phyloP scores from a whole-genome alignment of 768 basidiomycete genomes.

The Leccinum sublutescens region DNA sequence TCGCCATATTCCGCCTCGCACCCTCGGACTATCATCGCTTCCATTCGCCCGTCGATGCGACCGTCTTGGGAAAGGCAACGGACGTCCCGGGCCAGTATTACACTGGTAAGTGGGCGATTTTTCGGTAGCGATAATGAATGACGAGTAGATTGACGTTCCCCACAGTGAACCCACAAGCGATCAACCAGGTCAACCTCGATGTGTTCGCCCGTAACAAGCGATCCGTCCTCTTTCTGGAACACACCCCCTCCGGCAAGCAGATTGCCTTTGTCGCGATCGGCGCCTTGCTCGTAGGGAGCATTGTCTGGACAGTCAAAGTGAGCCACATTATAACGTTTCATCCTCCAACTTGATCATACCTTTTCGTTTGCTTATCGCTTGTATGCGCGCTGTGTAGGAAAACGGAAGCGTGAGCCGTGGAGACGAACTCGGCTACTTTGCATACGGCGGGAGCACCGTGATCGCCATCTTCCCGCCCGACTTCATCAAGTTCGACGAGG shows the following conservation, averaged over 20 bases:
- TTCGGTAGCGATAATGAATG: not conserved
- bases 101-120: constrained; percentile 41
- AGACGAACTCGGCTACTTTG: constrained; percentile 64
- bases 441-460: constrained; percentile 78
- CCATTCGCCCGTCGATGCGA: constrained; percentile 66
- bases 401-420: constrained; percentile 56
- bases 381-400: constrained; percentile 28
- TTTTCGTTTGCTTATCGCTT: constrained; percentile 2
- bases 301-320: constrained; percentile 54
- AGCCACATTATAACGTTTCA: not conserved
- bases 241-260: constrained; percentile 41
- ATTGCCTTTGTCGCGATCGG: constrained; percentile 76
- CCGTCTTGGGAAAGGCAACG: constrained; percentile 38
- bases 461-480: constrained; percentile 59
- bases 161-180: constrained; percentile 75
- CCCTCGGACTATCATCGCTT: constrained; percentile 83
- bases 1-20: constrained; percentile 75
- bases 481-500: constrained; percentile 56
- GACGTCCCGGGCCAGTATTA: constrained; percentile 60
- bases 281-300: constrained; percentile 77
- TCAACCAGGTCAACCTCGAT: constrained; percentile 64
- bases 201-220: constrained; percentile 66
- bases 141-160: not conserved
- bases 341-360: not conserved
- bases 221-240: constrained; percentile 52